Evolutionary conservation across 2,329 filamentous ascomycete species (phyloP), one percentile per base, ranked within the genome.

Genomic region (Ophiostoma perfectum): DNA sequence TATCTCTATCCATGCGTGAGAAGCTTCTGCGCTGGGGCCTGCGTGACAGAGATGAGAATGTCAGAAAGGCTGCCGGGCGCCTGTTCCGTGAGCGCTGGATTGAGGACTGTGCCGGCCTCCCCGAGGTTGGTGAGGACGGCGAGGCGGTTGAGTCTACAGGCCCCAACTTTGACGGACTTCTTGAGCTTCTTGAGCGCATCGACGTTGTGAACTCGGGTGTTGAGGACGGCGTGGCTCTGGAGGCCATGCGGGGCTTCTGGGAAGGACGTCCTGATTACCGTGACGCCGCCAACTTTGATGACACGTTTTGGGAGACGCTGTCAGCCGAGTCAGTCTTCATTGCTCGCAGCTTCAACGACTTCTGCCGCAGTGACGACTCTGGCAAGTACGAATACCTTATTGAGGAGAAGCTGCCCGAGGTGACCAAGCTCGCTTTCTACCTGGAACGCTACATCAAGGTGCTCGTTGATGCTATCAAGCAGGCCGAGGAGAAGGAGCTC

Each of bases 81-180:
- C 82, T 98, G 6, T 99, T 99, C 80, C 88, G 90, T 70, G 93
- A 97, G 75, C 87, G 92, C n/a, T 99, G 95, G 95, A 94, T 99
- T 70, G 94, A 98, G 75, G 92, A 98, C 75, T 97, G 93, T 74
- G 93, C 91, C 5, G 89, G 89, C 2, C 82, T 85, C 1, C 81
- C 83, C 7, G 84, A 88, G 49, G 85, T 86, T 4, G 66, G 38
- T 18, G 86, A 86, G 52, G 80, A 84, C 9, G 84, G 84, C 42
- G 83, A 84, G 64, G 82, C 84, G 5, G 79, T 79, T 16, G 83
- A 87, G 69, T 79, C 85, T 5, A 83, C 85, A 0, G 83, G 84
- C 0, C 90, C 91, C 0, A 94, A 84, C 70, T 85, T 95, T 9
- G 89, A 94, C n/a, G 93, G 90, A 0, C 82, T 99, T 5, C 84